Percentiles rank a stretch among this genome's conserved stretches.
Evolutionary conservation across 164 flowering plant genomes (phyloP).

Genomic region (Chloranthus sessilifolius): DNA sequence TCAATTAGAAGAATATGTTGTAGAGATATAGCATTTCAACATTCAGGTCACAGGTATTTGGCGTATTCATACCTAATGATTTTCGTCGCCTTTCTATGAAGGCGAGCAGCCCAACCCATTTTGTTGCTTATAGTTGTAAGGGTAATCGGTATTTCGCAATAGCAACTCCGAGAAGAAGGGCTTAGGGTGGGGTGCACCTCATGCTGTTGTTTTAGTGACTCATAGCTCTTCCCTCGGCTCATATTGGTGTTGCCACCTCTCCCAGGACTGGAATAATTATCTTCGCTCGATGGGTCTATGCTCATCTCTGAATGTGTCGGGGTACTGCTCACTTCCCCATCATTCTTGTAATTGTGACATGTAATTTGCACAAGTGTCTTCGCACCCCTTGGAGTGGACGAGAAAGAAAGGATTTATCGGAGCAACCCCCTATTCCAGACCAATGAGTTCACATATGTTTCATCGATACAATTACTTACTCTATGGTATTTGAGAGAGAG

Average conservation of each 20-base stretch:
- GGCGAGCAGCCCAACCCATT: too few relatives aligned
- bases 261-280: background rate
- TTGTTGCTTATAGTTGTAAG: too few relatives aligned
- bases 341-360: background rate
- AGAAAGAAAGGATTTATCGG: background rate
- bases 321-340: background rate
- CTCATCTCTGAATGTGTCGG: background rate
- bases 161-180: background rate
- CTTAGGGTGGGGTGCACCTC: conserved; percentile 1
- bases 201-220: background rate
- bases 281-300: background rate
- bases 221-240: background rate
- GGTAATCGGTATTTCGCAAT: background rate
- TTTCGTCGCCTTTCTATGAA: too few relatives aligned
- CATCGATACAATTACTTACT: too few relatives aligned
- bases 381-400: background rate
- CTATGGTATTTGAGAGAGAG: too few relatives aligned
- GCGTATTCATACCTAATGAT: too few relatives aligned
- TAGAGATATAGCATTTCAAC: too few relatives aligned
- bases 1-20: too few relatives aligned
- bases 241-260: background rate
- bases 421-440: background rate
- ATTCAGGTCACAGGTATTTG: too few relatives aligned
- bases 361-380: background rate
- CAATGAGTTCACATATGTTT: background rate